Evolutionary conservation across 1,284 basidiomycete genomes (phyloP).

Genomic region (Naganishia albida): DNA sequence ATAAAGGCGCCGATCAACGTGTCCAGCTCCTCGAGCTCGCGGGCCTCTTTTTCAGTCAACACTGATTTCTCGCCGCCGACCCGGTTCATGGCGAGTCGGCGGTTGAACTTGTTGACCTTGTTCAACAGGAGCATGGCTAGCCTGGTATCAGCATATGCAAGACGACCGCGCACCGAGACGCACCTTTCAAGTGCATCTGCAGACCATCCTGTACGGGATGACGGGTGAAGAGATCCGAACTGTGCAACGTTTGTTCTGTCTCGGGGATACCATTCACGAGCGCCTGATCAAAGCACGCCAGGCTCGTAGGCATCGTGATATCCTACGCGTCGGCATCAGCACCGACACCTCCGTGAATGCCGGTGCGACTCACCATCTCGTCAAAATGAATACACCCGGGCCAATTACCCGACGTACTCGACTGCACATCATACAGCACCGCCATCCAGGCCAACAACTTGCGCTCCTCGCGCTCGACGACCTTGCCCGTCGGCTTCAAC

Average conservation of each 20-base stretch:
- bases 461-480: constrained; percentile 46
- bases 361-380: constrained; percentile 44
- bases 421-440: constrained; percentile 30
- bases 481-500: constrained; percentile 43
- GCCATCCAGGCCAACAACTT: constrained; percentile 37
- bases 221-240: constrained; percentile 43
- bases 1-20: constrained; percentile 38
- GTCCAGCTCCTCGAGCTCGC: constrained; percentile 44
- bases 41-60: constrained; percentile 39
- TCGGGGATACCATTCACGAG: constrained; percentile 39
- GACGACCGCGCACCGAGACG: constrained; percentile 31
- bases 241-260: constrained; percentile 43
- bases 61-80: not conserved
- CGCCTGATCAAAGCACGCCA: constrained; percentile 39
- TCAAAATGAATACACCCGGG: constrained; percentile 37
- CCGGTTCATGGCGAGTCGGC: constrained; percentile 37
- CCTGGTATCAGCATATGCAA: constrained; percentile 39
- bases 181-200: constrained; percentile 43
- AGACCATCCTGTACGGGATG: constrained; percentile 47
- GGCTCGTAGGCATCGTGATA: constrained; percentile 44
- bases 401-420: constrained; percentile 42
- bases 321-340: constrained; percentile 32
- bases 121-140: constrained; percentile 40
- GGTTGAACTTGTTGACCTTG: constrained; percentile 41
- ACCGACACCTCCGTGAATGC: not conserved